Percentiles rank a stretch among this genome's conserved stretches.
Conservation (phyloP, 441 rosid genomes). For the Syzygium syzygioides region DNA sequence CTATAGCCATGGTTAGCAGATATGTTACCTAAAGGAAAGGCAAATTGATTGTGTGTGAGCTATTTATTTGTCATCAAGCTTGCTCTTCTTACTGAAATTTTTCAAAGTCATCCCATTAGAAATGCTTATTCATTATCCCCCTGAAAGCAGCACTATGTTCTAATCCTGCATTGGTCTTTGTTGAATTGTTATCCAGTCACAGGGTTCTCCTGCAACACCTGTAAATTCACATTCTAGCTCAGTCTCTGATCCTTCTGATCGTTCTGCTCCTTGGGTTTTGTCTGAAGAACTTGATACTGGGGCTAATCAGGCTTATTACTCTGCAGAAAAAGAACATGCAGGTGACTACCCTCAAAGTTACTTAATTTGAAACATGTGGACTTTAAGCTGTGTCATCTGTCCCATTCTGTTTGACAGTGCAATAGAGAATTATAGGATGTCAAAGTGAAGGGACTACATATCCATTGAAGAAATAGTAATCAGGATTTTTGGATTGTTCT, state of each 20-base stretch:
- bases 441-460: not conserved
- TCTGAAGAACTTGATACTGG: slow-evolving; percentile 83
- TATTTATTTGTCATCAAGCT: not conserved
- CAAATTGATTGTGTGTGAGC: not conserved
- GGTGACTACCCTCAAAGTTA: slow-evolving; percentile 19
- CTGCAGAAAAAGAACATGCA: slow-evolving; percentile 24
- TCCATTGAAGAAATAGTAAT: not conserved
- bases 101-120: not conserved
- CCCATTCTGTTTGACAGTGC: not conserved
- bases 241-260: slow-evolving; percentile 71
- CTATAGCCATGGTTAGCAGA: not conserved
- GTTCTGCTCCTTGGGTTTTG: slow-evolving; percentile 36
- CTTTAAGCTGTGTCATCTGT: slow-evolving; percentile 2
- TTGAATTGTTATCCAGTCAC: slow-evolving; percentile 35
- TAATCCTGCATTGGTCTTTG: not conserved
- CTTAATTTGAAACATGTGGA: not conserved
- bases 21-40: not conserved
- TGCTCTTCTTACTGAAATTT: not conserved
- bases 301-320: slow-evolving; percentile 24
- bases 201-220: slow-evolving; percentile 79
- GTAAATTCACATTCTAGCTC: slow-evolving; percentile 83
- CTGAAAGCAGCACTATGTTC: not conserved
- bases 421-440: not conserved
- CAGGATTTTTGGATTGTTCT: not conserved
- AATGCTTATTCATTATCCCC: not conserved